Base-by-base conservation (phyloP, 2,329 filamentous ascomycete genomes). In the Fusarium nanum region DNA sequence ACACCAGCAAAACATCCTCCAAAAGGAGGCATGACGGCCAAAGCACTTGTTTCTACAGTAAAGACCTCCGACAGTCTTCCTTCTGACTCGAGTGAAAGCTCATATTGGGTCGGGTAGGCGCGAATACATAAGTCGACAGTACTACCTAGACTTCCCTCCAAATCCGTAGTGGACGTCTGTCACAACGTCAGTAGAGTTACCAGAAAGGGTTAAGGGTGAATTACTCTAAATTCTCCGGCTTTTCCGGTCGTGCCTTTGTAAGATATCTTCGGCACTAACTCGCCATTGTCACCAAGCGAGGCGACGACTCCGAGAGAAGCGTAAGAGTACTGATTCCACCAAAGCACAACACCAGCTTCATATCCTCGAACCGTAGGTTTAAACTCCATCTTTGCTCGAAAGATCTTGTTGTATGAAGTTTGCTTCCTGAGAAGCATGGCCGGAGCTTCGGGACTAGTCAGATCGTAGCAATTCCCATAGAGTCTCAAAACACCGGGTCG, bases 361-460 rank as follows among this genome's bases (percentile, higher is more conserved):
- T 83, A 82, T 3, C 81, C 77, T 6, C 73, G 45, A 6, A 78
- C 78, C 0, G 74, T 77, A 0, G 86, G 85, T 0, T 76, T 70
- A 63, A 88, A 89, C 0, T 81, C 77, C 14, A 89, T 72, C 4
- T 75, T 79, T 0, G 81, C 82, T 25, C 79, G 75, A 73, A 85
- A 88, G 0, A 66, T 77, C 45, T 83, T 82, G 20, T 70, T 72
- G 12, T 80, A 82, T 0, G 82, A 79, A 0, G 78, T 81, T 71
- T 89, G 87, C 60, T 89, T 89, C 11, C 87, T 81, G 4, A 88
- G 74, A 5, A 88, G 80, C 68, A 88, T 80, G 0, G 86, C 84
- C 0, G 87, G 85, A 22, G 81, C 82, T 20, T 84, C 82, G 0
- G 86, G 85, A 13, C 81, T 82, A 1, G 80, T 82, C 0, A 89